These are phyloP conservation scores for Schwanniomyces vanrijiae DNA, from an alignment of 805 yeast species.

Conservation along the genomic window DNA sequence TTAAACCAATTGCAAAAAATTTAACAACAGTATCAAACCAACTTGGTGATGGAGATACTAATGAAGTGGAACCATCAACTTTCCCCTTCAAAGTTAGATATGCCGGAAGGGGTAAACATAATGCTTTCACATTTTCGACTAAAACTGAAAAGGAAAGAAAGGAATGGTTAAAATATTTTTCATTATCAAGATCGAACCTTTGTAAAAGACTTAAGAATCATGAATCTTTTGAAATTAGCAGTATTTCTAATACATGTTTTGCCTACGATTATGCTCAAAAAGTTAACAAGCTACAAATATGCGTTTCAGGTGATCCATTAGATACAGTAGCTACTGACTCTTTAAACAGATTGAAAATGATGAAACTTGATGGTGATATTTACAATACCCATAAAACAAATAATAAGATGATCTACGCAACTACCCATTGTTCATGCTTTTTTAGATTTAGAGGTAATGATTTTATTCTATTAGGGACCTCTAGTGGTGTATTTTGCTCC, in stretches of 20 bases:
- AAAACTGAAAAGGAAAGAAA: constrained; percentile 50
- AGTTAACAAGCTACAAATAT: constrained; percentile 51
- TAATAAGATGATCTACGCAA: constrained; percentile 30
- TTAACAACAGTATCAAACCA: constrained; percentile 14
- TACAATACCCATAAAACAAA: constrained; percentile 19
- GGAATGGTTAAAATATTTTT: constrained; percentile 56
- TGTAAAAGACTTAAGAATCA: constrained; percentile 29
- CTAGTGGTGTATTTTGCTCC: constrained; percentile 62
- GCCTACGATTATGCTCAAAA: constrained; percentile 59
- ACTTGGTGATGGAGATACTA: constrained; percentile 12
- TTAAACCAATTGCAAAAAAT: constrained; percentile 14
- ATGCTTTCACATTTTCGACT: constrained; percentile 52
- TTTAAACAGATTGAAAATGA: constrained; percentile 12
- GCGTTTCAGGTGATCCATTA: constrained; percentile 53
- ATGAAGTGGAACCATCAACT: constrained; percentile 28
- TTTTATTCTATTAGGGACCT: constrained; percentile 59
- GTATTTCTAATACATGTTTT: constrained; percentile 59
- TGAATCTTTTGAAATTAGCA: constrained; percentile 55
- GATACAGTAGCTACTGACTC: constrained; percentile 30
- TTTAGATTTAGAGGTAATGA: constrained; percentile 46
- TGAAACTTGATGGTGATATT: constrained; percentile 26
- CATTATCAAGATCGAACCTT: constrained; percentile 44
- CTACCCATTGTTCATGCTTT: constrained; percentile 42
- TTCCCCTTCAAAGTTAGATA: constrained; percentile 55
- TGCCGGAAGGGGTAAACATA: constrained; percentile 54